These are phyloP conservation scores for Rhynchosporium graminicola DNA, from an alignment of 2,329 filamentous ascomycete genomes.

Conservation along the genomic window DNA sequence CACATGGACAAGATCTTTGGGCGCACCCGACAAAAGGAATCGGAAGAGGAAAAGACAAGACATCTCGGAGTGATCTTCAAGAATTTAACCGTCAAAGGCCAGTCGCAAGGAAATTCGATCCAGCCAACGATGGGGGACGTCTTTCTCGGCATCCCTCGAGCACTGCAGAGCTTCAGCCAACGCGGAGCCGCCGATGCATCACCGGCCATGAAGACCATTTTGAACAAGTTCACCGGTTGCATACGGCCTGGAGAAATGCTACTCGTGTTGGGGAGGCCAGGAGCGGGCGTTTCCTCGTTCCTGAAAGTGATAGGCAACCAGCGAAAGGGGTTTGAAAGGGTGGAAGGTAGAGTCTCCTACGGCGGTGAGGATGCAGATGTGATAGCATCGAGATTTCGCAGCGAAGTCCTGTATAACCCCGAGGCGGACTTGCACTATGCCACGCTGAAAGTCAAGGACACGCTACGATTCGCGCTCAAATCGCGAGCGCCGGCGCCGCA, in stretches of 20 bases:
- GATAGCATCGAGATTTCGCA: constrained; percentile 47
- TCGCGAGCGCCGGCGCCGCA: constrained; percentile 52
- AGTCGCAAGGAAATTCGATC: neutral
- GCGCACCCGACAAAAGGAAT: constrained; percentile 1
- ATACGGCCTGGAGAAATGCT: constrained; percentile 75
- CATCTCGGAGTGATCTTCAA: constrained; percentile 1
- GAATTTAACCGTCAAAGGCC: constrained; percentile 6
- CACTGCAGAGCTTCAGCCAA: neutral
- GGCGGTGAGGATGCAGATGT: constrained; percentile 46
- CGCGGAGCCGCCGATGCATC: neutral
- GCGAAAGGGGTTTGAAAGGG: constrained; percentile 56
- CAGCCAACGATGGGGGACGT: constrained; percentile 1
- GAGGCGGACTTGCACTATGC: constrained; percentile 53
- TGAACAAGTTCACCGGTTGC: constrained; percentile 64
- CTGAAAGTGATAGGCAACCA: constrained; percentile 69
- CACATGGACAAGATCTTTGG: constrained; percentile 4
- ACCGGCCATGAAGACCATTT: constrained; percentile 52
- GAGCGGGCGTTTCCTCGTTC: constrained; percentile 69
- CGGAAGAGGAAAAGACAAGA: constrained; percentile 7
- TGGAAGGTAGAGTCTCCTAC: constrained; percentile 60
- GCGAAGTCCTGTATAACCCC: constrained; percentile 56
- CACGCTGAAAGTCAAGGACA: constrained; percentile 49
- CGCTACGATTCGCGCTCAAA: constrained; percentile 53
- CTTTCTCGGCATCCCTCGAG: neutral
- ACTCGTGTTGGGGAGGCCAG: constrained; percentile 66